Base-by-base conservation (phyloP, 2,329 filamentous ascomycete species). In the Fusarium sp. region DNA sequence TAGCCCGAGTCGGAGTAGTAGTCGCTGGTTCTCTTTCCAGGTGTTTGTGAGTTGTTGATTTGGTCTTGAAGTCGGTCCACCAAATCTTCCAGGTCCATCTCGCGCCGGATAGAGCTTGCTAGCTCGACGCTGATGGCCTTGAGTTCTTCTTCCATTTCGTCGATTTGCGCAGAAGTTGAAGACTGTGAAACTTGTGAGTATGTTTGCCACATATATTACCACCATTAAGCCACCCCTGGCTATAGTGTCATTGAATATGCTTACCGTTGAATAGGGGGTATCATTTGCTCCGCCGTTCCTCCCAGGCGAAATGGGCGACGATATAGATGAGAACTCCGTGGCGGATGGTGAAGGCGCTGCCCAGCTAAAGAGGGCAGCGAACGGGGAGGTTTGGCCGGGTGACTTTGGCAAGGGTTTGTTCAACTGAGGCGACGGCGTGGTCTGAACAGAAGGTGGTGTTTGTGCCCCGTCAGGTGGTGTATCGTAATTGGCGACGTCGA, bases 1-100 rank as follows among this genome's bases (percentile, higher is more conserved):
- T 94, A 93, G 35, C 97, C 97, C 7, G 95, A 98, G 82, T 99
- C 97, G 3, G 97, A 99, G 82, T 97, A 99, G 85, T 99, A 98
- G 84, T 99, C 97, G 84, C 97, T 98, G 11, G 94, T 97, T 70
- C 96, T 90, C 81, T 93, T 93, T 72, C 90, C 91, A 32, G 88
- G 78, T 76, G 86, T 80, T 82, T 87, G 84, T 79, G 87, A 80
- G 83, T 91, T 88, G 82, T 87, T 88, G 72, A 88, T 87, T 79
- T 98, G 95, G n/a, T 91, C 86, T 81, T 98, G 95, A 76, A 97
- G 85, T 67, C 93, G 89, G 75, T 99, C 97, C 1, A 98, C 92
- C 56, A 98, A 88, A 82, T 99, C 97, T 83, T 99, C 97, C 35
- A 99, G 85, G 77, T 99, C 97, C 90, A 99, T 96, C 85, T 99